Evolutionary conservation across 495 filamentous ascomycete species (phyloP).

Genomic region (Penicillium herquei): DNA sequence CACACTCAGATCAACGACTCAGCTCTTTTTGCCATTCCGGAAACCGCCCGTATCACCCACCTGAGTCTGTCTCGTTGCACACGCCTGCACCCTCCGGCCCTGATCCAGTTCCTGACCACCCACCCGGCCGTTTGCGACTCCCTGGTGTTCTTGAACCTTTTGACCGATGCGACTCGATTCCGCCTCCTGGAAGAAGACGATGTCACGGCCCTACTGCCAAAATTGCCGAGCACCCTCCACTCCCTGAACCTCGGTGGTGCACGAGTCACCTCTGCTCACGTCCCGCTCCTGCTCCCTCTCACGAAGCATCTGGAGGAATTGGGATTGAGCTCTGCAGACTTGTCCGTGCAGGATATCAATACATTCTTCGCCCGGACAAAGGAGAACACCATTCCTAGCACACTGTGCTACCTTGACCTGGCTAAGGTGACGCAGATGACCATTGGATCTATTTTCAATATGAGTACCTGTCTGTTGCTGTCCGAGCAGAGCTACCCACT

Average conservation of each 20-base stretch:
- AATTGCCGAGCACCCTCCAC: conserved; percentile 65
- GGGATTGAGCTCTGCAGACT: conserved; percentile 64
- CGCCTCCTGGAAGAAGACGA: conserved; percentile 67
- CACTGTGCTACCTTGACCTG: conserved; percentile 77
- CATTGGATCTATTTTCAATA: conserved; percentile 62
- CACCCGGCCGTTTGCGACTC: conserved; percentile 67
- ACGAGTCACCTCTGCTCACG: conserved; percentile 63
- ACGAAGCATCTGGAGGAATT: conserved; percentile 82
- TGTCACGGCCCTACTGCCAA: conserved; percentile 62
- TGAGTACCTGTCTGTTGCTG: conserved; percentile 56
- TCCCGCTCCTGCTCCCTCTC: conserved; percentile 62
- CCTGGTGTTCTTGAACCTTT: conserved; percentile 72
- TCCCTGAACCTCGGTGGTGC: conserved; percentile 78
- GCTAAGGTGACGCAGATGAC: conserved; percentile 55
- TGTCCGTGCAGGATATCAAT: conserved; percentile 65
- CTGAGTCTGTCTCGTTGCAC: conserved; percentile 78
- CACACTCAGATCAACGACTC: conserved; percentile 76
- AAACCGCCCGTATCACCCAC: conserved; percentile 72
- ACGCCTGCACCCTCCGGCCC: conserved; percentile 59
- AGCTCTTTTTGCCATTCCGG: conserved; percentile 69
- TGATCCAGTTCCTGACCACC: conserved; percentile 70
- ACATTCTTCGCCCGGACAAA: conserved; percentile 39
- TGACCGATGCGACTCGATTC: conserved; percentile 70
- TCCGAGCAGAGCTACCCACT: conserved; percentile 64
- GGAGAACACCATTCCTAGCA: conserved; percentile 42